phyloP scores from a whole-genome alignment of 345 rosid species.

The Gossypium herbaceum region DNA sequence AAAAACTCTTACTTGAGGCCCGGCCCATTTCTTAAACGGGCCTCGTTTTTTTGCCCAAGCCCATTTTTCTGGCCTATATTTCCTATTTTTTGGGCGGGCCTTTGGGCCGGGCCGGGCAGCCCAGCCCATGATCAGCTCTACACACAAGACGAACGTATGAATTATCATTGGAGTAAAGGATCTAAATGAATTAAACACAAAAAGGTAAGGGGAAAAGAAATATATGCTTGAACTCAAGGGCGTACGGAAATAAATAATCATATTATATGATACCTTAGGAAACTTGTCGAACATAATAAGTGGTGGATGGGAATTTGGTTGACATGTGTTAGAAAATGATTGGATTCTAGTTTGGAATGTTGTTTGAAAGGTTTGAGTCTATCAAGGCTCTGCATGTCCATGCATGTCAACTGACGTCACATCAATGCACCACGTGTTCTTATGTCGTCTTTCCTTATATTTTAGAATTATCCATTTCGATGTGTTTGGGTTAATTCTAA shows the following conservation, averaged over 20 bases:
- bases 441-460: no score
- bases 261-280: background rate
- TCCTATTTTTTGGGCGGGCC: no score
- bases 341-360: background rate
- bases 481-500: no score
- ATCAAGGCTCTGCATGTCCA: slow-evolving; percentile 2
- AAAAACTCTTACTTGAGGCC: no score
- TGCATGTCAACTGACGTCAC: background rate
- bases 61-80: no score
- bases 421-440: background rate
- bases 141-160: no score
- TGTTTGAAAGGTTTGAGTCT: background rate
- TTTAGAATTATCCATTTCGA: no score
- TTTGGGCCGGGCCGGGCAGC: no score
- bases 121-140: no score
- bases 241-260: background rate
- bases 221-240: background rate
- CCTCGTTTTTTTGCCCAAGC: no score
- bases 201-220: background rate
- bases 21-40: no score
- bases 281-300: background rate
- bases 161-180: background rate
- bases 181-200: background rate
- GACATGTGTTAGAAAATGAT: background rate
- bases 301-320: background rate